phyloP scores from a whole-genome alignment of 1,284 basidiomycete genomes.

The Tremellales sp. region DNA sequence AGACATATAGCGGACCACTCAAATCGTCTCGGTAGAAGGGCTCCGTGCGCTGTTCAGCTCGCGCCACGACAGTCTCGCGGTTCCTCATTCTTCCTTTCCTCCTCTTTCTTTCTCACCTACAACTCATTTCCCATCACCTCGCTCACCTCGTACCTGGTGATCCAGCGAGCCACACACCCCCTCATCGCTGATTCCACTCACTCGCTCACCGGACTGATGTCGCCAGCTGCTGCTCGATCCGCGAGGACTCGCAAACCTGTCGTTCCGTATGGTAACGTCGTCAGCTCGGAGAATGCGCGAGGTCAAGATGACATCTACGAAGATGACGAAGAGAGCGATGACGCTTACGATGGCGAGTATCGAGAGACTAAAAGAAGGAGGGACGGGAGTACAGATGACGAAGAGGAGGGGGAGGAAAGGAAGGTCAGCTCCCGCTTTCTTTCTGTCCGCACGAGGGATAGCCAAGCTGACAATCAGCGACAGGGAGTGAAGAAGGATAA shows the following conservation, averaged over 20 bases:
- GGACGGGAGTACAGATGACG: slow-evolving; percentile 28
- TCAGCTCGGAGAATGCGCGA: slow-evolving; percentile 26
- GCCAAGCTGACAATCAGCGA: not conserved
- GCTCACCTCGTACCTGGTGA: not conserved
- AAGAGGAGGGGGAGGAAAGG: slow-evolving; percentile 21
- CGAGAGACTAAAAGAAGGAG: slow-evolving; percentile 22
- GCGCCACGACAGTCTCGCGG: no score
- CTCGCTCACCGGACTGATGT: not conserved
- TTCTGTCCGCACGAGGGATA: not conserved
- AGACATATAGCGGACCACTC: not conserved
- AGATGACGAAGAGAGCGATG: slow-evolving; percentile 19
- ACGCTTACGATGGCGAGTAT: slow-evolving; percentile 52
- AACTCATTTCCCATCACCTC: not conserved
- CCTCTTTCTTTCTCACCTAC: not conserved
- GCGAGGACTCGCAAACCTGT: slow-evolving; percentile 18
- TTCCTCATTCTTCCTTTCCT: not conserved
- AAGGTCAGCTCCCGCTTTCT: not conserved
- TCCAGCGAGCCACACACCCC: not conserved
- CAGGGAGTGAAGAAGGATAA: slow-evolving; percentile 1
- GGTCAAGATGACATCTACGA: slow-evolving; percentile 16
- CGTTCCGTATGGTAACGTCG: slow-evolving; percentile 26
- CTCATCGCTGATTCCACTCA: not conserved
- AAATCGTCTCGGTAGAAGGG: not conserved
- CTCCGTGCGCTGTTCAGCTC: no score
- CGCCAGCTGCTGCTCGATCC: slow-evolving; percentile 5